Conservation (phyloP, 805 yeast species). For the Saccharomyces kudriavzevii region DNA sequence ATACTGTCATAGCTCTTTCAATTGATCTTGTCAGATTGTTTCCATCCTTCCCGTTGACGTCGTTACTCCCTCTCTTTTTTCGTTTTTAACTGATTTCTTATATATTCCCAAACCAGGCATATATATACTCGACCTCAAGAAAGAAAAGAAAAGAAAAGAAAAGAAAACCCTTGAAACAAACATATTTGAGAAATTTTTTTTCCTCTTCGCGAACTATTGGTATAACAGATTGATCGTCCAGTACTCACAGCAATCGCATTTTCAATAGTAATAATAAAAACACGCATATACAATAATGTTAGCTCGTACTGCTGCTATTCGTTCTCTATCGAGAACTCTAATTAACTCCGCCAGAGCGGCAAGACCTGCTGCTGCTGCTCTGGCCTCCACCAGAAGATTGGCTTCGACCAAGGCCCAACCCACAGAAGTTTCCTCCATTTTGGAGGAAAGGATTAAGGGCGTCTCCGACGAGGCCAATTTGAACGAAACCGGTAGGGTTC, state of each 20-base stretch:
- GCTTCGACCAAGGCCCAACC: conserved; percentile 93
- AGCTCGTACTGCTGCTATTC: conserved; percentile 77
- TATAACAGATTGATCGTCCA: neutral
- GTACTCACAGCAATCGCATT: neutral
- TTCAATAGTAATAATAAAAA: neutral
- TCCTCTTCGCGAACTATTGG: neutral
- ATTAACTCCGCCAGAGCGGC: conserved; percentile 45
- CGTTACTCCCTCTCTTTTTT: neutral
- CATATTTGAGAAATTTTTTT: neutral
- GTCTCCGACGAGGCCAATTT: conserved; percentile 94
- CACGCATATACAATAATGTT: conserved; percentile 43
- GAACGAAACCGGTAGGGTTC: conserved; percentile 98
- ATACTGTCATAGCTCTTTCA: neutral
- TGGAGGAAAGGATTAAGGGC: conserved; percentile 99
- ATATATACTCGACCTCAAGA: neutral
- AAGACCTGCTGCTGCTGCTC: conserved; percentile 60
- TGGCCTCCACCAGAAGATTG: conserved; percentile 69
- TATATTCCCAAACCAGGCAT: neutral
- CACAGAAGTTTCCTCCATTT: conserved; percentile 97
- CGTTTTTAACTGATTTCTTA: neutral
- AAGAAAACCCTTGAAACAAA: neutral
- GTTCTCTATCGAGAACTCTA: conserved; percentile 78
- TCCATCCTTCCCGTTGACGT: neutral
- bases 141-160: neutral
- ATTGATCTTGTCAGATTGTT: neutral